A percentile compares a stretch with the other conserved stretches of the same genome.
Conservation (phyloP, 345 rosid species). For the Eucalyptus cladocalyx region DNA sequence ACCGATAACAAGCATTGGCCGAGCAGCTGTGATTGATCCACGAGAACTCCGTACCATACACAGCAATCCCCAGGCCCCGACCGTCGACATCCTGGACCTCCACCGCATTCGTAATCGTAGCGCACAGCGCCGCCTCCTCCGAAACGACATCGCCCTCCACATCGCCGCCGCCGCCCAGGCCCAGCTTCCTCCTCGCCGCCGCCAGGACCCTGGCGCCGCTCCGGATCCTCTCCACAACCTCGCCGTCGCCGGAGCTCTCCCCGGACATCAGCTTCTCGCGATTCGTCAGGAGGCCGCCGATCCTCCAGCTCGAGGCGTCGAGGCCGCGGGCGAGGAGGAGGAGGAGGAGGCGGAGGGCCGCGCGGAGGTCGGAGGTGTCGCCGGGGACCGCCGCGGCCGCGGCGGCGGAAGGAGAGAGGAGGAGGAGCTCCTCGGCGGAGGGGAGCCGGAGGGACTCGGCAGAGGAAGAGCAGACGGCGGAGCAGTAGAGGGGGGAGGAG, state of each 20-base stretch:
- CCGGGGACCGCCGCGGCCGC: neutral
- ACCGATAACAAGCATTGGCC: slow-evolving; percentile 75
- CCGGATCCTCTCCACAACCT: slow-evolving; percentile 14
- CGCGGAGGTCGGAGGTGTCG: slow-evolving; percentile 35
- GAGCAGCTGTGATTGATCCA: slow-evolving; percentile 94
- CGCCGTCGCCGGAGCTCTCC: slow-evolving; percentile 2
- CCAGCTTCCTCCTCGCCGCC: neutral
- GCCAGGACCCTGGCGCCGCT: slow-evolving; percentile 31
- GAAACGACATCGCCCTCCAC: neutral
- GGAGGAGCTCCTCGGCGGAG: slow-evolving; percentile 7
- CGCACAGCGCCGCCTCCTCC: slow-evolving; percentile 48
- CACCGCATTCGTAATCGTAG: slow-evolving; percentile 67
- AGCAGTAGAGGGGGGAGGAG: slow-evolving; percentile 12
- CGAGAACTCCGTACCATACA: slow-evolving; percentile 49
- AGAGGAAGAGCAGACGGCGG: neutral
- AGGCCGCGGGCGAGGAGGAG: slow-evolving; percentile 18
- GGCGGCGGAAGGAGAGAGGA: neutral
- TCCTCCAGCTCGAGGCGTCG: slow-evolving; percentile 4
- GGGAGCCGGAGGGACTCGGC: slow-evolving; percentile 17
- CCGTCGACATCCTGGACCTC: slow-evolving; percentile 64
- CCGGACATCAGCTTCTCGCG: slow-evolving; percentile 15
- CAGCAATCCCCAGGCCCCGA: slow-evolving; percentile 43
- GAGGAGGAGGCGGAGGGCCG: slow-evolving; percentile 54
- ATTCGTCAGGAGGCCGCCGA: slow-evolving; percentile 48
- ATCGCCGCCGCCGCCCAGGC: neutral